Base-by-base conservation (phyloP, 1,284 basidiomycete species). In the Xanthoconium separans region DNA sequence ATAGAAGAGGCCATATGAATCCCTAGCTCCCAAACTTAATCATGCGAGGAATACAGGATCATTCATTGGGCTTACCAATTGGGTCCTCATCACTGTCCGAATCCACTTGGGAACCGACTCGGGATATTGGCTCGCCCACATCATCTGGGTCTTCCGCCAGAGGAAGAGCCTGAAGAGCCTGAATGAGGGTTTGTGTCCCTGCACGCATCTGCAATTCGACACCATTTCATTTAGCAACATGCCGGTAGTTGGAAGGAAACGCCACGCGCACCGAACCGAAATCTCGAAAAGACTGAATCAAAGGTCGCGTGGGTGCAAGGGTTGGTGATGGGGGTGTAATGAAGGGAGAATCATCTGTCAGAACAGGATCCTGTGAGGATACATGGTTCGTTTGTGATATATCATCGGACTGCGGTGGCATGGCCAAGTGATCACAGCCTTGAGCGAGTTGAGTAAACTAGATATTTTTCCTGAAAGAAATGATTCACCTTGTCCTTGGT, bases 181-280 rank as follows among this genome's bases (percentile, higher is more conserved):
- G 90, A 44, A 92, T 92, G 48, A 92, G 80, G 3, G 90, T 88
- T 67, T 92, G 90, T 6, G 90, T 92, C 27, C 89, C 89, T 22
- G 84, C 81, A 43, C 88, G 84, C 83, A 92, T 87, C 90, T 87
- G 62, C 65, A 58, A 55, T 51, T 56, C 59, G 33, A 37, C 7
- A 36, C n/a, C 4, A 30, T 24, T 29, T 9, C 16, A 13, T 50
- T 63, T 53, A 60, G 56, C 30, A 48, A 47, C 47, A 15, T 40
- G 39, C 20, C 20, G 37, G 11, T 13, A 18, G 54, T 34, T 41
- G 15, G 27, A 39, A 40, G 8, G 30, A 46, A 47, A 37, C 34
- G 40, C 15, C 44, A 60, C 48, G 55, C 83, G 60, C 64, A 90
- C 89, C 13, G 89, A 89, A 58, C 82, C 82, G 59, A 82, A 78